Evolutionary conservation across 1,284 basidiomycete genomes (phyloP).

Genomic region (Leccinum subrobustum): DNA sequence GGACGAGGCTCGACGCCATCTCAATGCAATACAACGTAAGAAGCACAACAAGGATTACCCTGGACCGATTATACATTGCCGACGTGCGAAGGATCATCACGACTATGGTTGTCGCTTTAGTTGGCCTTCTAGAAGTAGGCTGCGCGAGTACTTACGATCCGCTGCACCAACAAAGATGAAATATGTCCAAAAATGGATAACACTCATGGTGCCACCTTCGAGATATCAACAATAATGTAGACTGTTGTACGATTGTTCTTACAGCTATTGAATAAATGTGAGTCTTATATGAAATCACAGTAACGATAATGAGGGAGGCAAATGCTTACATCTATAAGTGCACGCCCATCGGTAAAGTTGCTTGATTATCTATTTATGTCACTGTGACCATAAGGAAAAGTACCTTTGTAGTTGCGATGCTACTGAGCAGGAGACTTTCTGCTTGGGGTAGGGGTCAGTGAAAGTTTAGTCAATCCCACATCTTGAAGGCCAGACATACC

Average conservation of each 20-base stretch:
- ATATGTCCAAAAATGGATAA: not conserved
- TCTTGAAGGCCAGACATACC: not conserved
- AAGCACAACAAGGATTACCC: not conserved
- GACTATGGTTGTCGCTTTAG: not conserved
- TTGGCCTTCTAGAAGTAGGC: not conserved
- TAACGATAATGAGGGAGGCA: not conserved
- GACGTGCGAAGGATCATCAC: not conserved
- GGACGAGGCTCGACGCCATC: not conserved
- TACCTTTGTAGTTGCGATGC: not conserved
- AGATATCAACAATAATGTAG: not conserved
- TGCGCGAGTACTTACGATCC: conserved; percentile 4
- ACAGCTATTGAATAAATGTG: not conserved
- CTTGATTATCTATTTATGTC: not conserved
- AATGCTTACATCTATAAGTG: not conserved
- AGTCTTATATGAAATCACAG: not conserved
- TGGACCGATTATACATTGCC: not conserved
- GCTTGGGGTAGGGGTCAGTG: not conserved
- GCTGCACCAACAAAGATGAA: conserved; percentile 11
- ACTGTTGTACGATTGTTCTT: not conserved
- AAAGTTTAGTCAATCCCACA: not conserved
- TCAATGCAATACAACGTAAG: not conserved
- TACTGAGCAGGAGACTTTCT: not conserved
- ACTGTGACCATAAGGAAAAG: not conserved
- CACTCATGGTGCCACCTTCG: conserved; percentile 2
- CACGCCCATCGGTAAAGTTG: not conserved